Evolutionary conservation across 2,329 filamentous ascomycete genomes (phyloP).

Genomic region (Monosporascus sp.): DNA sequence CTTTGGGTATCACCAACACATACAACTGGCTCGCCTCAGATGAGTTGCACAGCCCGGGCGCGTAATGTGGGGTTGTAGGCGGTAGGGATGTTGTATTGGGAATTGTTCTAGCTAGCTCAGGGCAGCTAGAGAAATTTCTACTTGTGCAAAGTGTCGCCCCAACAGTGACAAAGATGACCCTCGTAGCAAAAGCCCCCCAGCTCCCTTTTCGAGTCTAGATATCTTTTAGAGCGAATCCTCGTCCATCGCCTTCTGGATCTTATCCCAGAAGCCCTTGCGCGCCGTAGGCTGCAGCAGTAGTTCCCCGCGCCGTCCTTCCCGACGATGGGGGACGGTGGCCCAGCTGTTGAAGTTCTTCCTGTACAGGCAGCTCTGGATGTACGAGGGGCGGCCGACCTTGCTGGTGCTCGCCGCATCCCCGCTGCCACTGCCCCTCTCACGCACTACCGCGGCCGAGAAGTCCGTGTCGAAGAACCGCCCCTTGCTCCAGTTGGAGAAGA

Average conservation of each 20-base stretch:
- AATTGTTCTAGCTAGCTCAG: no score
- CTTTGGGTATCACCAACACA: no score
- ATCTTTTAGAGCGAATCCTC: not conserved
- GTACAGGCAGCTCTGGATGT: slow-evolving; percentile 13
- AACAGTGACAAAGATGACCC: no score
- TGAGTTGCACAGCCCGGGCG: no score
- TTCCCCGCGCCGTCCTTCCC: slow-evolving; percentile 19
- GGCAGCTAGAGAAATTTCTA: no score
- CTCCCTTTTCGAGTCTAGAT: no score
- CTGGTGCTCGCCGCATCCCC: slow-evolving; percentile 1
- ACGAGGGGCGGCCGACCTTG: slow-evolving; percentile 11
- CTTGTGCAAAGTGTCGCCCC: no score
- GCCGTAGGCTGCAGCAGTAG: slow-evolving; percentile 17
- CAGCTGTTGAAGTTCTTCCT: slow-evolving; percentile 7
- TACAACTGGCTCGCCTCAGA: no score
- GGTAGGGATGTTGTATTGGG: no score
- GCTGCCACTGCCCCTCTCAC: not conserved
- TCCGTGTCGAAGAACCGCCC: slow-evolving; percentile 30
- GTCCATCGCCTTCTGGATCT: slow-evolving; percentile 21
- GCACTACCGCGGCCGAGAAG: slow-evolving; percentile 27
- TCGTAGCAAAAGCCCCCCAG: no score
- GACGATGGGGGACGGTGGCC: slow-evolving; percentile 16
- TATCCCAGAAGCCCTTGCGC: slow-evolving; percentile 19
- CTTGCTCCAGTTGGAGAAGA: slow-evolving; percentile 30
- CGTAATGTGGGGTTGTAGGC: no score